Evolutionary conservation across 1,284 basidiomycete genomes (phyloP).

Genomic region (Ustilago sp.): DNA sequence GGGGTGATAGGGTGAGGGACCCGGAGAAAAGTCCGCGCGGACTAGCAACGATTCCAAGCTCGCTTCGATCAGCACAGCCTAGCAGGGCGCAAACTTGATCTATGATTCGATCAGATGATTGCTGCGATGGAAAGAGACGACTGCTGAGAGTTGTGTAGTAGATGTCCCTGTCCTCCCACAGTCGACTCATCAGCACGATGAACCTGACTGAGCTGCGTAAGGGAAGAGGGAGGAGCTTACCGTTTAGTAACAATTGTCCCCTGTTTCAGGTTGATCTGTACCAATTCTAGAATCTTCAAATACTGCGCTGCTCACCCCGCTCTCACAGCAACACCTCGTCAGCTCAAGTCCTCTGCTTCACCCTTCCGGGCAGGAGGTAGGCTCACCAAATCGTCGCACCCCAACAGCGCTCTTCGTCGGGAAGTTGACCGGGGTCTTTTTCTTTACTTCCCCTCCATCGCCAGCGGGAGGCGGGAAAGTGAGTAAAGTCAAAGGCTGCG

Average conservation of each 20-base stretch:
- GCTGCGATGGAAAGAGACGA: slow-evolving; percentile 49
- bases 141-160: slow-evolving; percentile 49
- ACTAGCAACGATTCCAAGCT: slow-evolving; percentile 52
- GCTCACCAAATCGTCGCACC: slow-evolving; percentile 28
- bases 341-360: not conserved
- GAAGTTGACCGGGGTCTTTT: slow-evolving; percentile 8
- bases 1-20: slow-evolving; percentile 11
- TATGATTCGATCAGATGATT: slow-evolving; percentile 46
- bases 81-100: slow-evolving; percentile 21
- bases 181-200: not conserved
- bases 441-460: not conserved
- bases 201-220: not conserved
- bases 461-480: not conserved
- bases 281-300: slow-evolving; percentile 40
- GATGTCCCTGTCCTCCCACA: slow-evolving; percentile 39
- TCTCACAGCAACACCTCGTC: not conserved
- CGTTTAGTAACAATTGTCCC: slow-evolving; percentile 44
- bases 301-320: slow-evolving; percentile 31
- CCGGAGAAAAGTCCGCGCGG: slow-evolving; percentile 54
- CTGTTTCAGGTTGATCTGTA: slow-evolving; percentile 34
- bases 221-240: slow-evolving; percentile 25
- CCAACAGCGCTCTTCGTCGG: slow-evolving; percentile 17
- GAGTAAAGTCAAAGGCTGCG: not conserved
- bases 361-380: not conserved
- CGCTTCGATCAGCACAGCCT: slow-evolving; percentile 12